phyloP scores from a whole-genome alignment of 345 rosid genomes.

The Bruguiera sexangula region DNA sequence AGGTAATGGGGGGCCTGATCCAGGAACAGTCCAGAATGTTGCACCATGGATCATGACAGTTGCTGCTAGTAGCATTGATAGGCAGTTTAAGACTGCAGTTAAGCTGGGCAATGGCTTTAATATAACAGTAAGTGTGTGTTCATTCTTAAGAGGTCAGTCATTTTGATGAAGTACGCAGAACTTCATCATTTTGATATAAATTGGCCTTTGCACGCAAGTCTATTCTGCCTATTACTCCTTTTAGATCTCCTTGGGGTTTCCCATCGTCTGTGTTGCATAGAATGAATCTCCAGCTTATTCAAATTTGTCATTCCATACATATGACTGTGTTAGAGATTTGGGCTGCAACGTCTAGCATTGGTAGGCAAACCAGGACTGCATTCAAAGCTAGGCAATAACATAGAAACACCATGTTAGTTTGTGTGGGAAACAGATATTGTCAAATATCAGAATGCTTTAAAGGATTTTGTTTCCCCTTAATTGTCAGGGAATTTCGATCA shows the following conservation, averaged over 20 bases:
- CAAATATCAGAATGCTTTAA: too few species aligned
- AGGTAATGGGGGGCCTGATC: constrained; percentile 62
- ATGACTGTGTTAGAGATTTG: too few species aligned
- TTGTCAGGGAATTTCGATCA: constrained; percentile 61
- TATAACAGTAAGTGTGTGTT: constrained; percentile 31
- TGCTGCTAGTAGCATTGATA: constrained; percentile 61
- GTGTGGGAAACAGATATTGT: too few species aligned
- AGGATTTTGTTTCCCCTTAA: background rate
- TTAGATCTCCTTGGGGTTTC: too few species aligned
- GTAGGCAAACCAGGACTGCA: too few species aligned
- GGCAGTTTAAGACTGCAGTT: constrained; percentile 49
- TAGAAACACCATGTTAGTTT: too few species aligned
- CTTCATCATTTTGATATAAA: background rate
- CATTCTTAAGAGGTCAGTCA: background rate
- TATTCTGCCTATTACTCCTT: background rate
- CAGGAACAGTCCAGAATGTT: constrained; percentile 46
- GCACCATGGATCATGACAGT: constrained; percentile 92
- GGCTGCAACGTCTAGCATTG: too few species aligned
- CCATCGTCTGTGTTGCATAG: too few species aligned
- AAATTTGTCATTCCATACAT: too few species aligned
- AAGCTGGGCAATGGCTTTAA: constrained; percentile 57
- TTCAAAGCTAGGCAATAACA: too few species aligned
- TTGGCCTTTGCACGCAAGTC: too few species aligned
- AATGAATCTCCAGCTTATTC: too few species aligned
- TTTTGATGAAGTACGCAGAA: background rate